These are phyloP conservation scores for Xylona heveae DNA, from an alignment of 495 filamentous ascomycete species.

Conservation along the genomic window DNA sequence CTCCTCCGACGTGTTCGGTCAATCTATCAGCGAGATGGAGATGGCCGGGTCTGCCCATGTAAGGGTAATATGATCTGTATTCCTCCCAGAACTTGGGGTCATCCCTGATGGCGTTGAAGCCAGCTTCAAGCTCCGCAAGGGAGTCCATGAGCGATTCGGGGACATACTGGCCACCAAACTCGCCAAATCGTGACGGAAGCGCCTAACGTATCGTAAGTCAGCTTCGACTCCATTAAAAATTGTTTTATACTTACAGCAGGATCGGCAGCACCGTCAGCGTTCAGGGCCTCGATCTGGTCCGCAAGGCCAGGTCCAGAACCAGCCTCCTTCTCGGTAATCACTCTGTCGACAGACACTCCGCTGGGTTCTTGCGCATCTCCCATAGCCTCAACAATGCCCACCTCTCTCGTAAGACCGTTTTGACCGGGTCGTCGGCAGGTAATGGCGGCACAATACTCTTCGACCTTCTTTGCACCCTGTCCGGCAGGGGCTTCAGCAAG, in stretches of 20 bases:
- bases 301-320: conserved; percentile 36
- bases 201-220: conserved; percentile 15
- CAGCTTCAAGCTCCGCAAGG: conserved; percentile 67
- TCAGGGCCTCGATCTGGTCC: conserved; percentile 57
- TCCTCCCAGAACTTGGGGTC: conserved; percentile 94
- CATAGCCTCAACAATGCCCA: conserved; percentile 43
- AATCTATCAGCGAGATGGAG: conserved; percentile 75
- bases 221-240: not conserved
- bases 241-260: conserved; percentile 16
- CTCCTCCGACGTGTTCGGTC: conserved; percentile 72
- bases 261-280: conserved; percentile 25
- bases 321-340: conserved; percentile 38
- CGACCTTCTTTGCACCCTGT: conserved; percentile 48
- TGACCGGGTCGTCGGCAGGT: conserved; percentile 35
- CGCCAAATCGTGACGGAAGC: conserved; percentile 71
- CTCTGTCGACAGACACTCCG: conserved; percentile 31
- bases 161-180: conserved; percentile 98
- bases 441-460: conserved; percentile 70
- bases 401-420: conserved; percentile 26
- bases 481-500: conserved; percentile 49
- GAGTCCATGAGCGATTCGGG: conserved; percentile 97
- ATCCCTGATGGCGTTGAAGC: conserved; percentile 69
- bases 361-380: conserved; percentile 28
- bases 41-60: conserved; percentile 87
- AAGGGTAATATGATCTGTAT: conserved; percentile 88